Percentiles rank a stretch among this genome's conserved stretches.
Evolutionary conservation across 352 stramenopile genomes (phyloP).

Genomic region (Pythium rishiriense): DNA sequence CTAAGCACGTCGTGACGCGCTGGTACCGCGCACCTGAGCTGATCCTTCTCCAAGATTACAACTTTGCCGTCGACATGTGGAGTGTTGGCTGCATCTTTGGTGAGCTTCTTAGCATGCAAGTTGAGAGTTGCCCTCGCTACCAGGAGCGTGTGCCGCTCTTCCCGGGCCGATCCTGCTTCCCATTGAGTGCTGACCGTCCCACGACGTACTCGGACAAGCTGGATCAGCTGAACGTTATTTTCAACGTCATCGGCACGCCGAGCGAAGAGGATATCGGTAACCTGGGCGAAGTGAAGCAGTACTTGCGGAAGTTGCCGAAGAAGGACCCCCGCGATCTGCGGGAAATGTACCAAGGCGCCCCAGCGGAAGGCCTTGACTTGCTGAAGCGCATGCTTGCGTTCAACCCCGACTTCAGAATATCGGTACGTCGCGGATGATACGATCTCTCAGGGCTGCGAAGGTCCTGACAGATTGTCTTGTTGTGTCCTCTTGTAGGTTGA

Average conservation of each 20-base stretch:
- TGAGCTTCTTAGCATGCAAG: conserved; percentile 87
- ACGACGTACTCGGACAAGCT: conserved; percentile 88
- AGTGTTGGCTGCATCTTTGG: conserved; percentile 96
- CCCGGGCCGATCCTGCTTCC: conserved; percentile 83
- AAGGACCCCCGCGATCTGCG: conserved; percentile 76
- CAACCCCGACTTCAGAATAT: conserved; percentile 82
- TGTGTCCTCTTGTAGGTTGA: conserved; percentile 50
- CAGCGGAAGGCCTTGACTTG: conserved; percentile 78
- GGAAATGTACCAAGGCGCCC: conserved; percentile 84
- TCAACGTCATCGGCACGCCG: conserved; percentile 95
- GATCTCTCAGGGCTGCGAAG: neutral
- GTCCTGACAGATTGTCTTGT: neutral
- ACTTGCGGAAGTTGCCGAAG: conserved; percentile 82
- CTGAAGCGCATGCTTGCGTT: conserved; percentile 85
- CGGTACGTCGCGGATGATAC: conserved; percentile 36
- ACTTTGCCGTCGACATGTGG: conserved; percentile 98
- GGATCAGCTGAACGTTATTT: conserved; percentile 95
- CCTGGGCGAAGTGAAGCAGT: conserved; percentile 83
- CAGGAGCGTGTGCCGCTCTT: conserved; percentile 86
- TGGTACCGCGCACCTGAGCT: conserved; percentile 97
- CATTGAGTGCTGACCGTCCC: conserved; percentile 76
- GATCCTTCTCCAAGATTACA: conserved; percentile 96
- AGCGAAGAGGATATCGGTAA: conserved; percentile 87
- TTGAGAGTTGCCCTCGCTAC: conserved; percentile 83
- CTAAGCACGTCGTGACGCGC: conserved; percentile 98